Percentiles rank a stretch among this genome's conserved stretches.
These are phyloP conservation scores for Talaromyces sp. DNA, from an alignment of 2,329 filamentous ascomycete genomes.

Conservation along the genomic window DNA sequence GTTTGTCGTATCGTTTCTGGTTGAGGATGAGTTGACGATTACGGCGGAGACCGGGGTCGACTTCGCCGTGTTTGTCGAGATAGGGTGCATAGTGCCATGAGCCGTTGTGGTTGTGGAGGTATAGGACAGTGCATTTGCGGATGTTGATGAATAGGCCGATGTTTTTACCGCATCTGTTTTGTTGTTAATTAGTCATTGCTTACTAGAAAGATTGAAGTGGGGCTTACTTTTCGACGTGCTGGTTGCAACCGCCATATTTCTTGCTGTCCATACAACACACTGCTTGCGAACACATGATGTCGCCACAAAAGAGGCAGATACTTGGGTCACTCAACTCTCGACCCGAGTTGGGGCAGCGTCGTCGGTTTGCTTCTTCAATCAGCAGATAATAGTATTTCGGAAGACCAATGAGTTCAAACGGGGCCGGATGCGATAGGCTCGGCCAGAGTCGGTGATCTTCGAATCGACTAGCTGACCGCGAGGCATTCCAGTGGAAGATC, in stretches of 20 bases:
- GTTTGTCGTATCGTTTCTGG: constrained; percentile 86
- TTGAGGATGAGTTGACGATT: constrained; percentile 88
- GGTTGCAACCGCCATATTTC: constrained; percentile 76
- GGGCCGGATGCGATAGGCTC: constrained; percentile 73
- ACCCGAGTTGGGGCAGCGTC: constrained; percentile 81
- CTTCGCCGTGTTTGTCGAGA: constrained; percentile 92
- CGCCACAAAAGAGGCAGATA: constrained; percentile 90
- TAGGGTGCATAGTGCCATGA: constrained; percentile 87
- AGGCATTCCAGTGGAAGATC: constrained; percentile 56
- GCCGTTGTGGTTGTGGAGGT: constrained; percentile 76
- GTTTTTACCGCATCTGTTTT: constrained; percentile 74
- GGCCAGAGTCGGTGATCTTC: constrained; percentile 40
- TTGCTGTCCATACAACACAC: constrained; percentile 72
- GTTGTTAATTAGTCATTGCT: constrained; percentile 20
- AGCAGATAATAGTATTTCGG: constrained; percentile 89
- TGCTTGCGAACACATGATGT: constrained; percentile 93
- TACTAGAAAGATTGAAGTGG: background rate
- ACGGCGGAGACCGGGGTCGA: constrained; percentile 83
- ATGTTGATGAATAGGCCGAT: constrained; percentile 96
- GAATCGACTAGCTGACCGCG: constrained; percentile 30
- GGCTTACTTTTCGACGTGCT: constrained; percentile 78
- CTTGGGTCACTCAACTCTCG: constrained; percentile 89
- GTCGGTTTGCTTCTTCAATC: constrained; percentile 83
- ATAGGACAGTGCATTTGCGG: constrained; percentile 88
- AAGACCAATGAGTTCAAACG: constrained; percentile 89